Base-by-base conservation (phyloP, 2,329 filamentous ascomycete genomes). In the Aspergillus tubingensis region DNA sequence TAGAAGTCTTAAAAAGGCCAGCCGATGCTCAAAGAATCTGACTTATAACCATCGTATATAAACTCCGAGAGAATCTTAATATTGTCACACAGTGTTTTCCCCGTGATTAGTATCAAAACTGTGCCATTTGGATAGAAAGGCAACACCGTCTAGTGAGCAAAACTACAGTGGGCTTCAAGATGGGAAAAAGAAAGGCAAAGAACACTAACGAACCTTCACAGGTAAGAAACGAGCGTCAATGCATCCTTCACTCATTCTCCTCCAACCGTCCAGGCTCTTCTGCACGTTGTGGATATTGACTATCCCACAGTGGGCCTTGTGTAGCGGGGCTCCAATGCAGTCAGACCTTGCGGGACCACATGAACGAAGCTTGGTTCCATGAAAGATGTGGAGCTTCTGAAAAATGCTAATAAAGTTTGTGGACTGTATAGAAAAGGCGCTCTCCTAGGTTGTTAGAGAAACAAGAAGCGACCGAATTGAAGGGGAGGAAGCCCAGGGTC, bases 181-280 rank as follows among this genome's bases (percentile, higher is more conserved):
- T 52, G 27, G 27, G 27, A 32, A 52, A 32, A 44, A 19, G n/a
- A 44, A 44, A 44, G n/a, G 41, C 41, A 44, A 41, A 17, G 6
- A 13, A n/a, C 6, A 41, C 13, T n/a, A 41, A 15, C 38, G 38
- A 41, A 41, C 3, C 30, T 32, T 8, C 30, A 8, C 15, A 4
- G 38, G 19, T 19, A 19, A 19, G n/a, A 44, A 44, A 44, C n/a
- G 8, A 44, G n/a, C 8, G 41, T n/a, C 54, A 68, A 69, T 54
- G 58, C 38, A 41, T 17, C 15, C 17, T 15, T 17, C 13, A 8
- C 38, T 13, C 38, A 15, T 41, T 15, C 17, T 41, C 38, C 38
- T n/a, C 38, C 13, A 15, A 15, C 13, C 17, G 17, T 13, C 38
- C 17, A 25, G 38, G 38, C 2, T 11, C 13, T 7, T 15, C 13